These are phyloP conservation scores for Ogataea thermomethanolica DNA, from an alignment of 805 yeast species.

Conservation along the genomic window DNA sequence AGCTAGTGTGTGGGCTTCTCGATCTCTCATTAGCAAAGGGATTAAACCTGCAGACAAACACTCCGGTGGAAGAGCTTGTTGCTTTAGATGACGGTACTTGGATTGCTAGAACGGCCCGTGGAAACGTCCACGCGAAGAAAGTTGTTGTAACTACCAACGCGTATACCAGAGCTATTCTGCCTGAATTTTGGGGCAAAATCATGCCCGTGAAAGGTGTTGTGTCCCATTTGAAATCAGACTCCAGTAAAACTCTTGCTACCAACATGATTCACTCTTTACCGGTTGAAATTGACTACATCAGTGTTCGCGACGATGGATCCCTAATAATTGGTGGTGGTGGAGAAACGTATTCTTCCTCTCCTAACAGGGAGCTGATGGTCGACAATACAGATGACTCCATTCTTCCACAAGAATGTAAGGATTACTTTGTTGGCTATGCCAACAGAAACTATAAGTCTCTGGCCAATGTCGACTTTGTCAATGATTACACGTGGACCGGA, in stretches of 20 bases:
- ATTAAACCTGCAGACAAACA: conserved; percentile 40
- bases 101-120: conserved; percentile 31
- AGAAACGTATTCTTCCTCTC: conserved; percentile 11
- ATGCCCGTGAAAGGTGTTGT: conserved; percentile 36
- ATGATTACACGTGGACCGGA: conserved; percentile 42
- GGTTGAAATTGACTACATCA: conserved; percentile 30
- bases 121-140: conserved; percentile 29
- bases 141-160: conserved; percentile 40
- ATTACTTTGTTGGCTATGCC: conserved; percentile 31
- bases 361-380: conserved; percentile 17
- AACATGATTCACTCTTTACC: conserved; percentile 22
- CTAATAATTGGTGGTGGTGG: conserved; percentile 37
- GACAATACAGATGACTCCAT: conserved; percentile 35
- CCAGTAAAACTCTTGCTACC: conserved; percentile 6
- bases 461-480: conserved; percentile 26
- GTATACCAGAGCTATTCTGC: conserved; percentile 28
- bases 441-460: conserved; percentile 24
- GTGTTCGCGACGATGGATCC: conserved; percentile 36
- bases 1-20: conserved; percentile 36
- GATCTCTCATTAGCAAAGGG: conserved; percentile 34
- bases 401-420: conserved; percentile 23
- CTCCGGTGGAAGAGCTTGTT: conserved; percentile 33
- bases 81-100: conserved; percentile 28
- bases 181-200: conserved; percentile 29
- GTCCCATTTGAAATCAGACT: conserved; percentile 25